Percentiles rank a stretch among this genome's conserved stretches.
phyloP scores from a whole-genome alignment of 2,329 filamentous ascomycete genomes.

The Zasmidium citrigriseum region DNA sequence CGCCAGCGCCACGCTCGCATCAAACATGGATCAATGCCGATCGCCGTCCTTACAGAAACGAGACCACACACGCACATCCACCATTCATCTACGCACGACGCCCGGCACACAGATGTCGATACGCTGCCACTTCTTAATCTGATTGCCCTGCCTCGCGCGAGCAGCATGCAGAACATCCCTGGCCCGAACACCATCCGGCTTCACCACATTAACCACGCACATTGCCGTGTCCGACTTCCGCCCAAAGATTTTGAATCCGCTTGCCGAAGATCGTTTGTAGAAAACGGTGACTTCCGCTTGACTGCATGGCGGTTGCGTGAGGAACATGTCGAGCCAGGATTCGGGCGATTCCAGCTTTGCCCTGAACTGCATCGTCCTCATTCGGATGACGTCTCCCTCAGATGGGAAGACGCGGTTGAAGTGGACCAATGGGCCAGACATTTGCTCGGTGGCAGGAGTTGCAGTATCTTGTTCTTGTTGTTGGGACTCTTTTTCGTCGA shows the following conservation, averaged over 20 bases:
- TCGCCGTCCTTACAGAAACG: background rate
- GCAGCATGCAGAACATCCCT: constrained; percentile 14
- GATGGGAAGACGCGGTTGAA: constrained; percentile 19
- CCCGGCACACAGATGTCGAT: constrained; percentile 14
- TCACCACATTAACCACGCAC: background rate
- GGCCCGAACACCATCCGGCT: constrained; percentile 8
- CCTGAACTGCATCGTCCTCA: constrained; percentile 13
- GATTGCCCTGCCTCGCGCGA: background rate
- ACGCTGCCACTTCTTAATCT: constrained; percentile 14
- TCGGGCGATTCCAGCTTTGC: background rate
- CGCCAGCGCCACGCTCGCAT: background rate
- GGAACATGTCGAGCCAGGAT: constrained; percentile 21
- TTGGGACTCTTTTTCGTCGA: background rate
- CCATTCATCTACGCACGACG: background rate
- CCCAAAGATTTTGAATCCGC: background rate
- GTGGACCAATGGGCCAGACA: background rate
- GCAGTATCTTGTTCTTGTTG: background rate
- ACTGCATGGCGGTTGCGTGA: constrained; percentile 18
- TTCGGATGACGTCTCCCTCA: constrained; percentile 11
- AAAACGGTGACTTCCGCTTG: constrained; percentile 11
- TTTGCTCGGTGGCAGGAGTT: background rate
- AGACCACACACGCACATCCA: background rate
- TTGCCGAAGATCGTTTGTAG: constrained; percentile 5
- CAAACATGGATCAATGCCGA: background rate
- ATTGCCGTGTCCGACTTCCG: constrained; percentile 3